These are phyloP conservation scores for Blakeslea trispora DNA, from an alignment of 371 early-diverging fungal genomes.

Conservation along the genomic window DNA sequence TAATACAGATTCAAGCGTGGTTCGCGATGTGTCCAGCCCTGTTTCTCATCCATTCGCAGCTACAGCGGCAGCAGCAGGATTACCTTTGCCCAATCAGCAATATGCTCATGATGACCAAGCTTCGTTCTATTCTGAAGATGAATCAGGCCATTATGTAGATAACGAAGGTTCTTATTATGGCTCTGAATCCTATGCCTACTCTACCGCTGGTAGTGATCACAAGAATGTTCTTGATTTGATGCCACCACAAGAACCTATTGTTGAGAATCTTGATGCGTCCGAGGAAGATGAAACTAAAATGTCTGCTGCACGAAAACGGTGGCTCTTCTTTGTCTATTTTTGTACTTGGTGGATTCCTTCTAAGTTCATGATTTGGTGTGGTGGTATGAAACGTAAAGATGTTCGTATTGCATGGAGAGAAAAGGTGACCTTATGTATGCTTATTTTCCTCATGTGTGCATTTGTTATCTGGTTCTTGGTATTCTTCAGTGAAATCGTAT, in stretches of 20 bases:
- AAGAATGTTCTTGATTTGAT: constrained; percentile 14
- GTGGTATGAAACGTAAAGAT: constrained; percentile 81
- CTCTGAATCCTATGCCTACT: constrained; percentile 29
- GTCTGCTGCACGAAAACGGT: constrained; percentile 61
- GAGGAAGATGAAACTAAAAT: constrained; percentile 48
- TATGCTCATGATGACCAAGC: constrained; percentile 56
- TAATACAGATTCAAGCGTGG: neutral
- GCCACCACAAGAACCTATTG: constrained; percentile 19
- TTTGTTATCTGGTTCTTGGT: constrained; percentile 90
- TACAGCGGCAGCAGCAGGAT: constrained; percentile 35
- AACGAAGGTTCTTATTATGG: constrained; percentile 30
- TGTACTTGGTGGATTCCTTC: constrained; percentile 91
- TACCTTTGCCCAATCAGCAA: constrained; percentile 33
- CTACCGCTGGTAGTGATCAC: constrained; percentile 4
- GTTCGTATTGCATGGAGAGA: constrained; percentile 96
- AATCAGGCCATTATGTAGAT: constrained; percentile 34
- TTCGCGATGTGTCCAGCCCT: neutral
- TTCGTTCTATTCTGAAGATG: constrained; percentile 74
- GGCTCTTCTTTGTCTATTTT: constrained; percentile 83
- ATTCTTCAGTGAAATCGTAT: constrained; percentile 83
- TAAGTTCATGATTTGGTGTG: constrained; percentile 63
- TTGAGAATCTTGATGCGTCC: constrained; percentile 43
- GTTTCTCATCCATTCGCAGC: constrained; percentile 29
- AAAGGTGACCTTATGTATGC: constrained; percentile 88
- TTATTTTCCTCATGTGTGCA: constrained; percentile 81